Evolutionary conservation across 176 grass and related monocot genomes (phyloP).

Genomic region (Carex kokanica): DNA sequence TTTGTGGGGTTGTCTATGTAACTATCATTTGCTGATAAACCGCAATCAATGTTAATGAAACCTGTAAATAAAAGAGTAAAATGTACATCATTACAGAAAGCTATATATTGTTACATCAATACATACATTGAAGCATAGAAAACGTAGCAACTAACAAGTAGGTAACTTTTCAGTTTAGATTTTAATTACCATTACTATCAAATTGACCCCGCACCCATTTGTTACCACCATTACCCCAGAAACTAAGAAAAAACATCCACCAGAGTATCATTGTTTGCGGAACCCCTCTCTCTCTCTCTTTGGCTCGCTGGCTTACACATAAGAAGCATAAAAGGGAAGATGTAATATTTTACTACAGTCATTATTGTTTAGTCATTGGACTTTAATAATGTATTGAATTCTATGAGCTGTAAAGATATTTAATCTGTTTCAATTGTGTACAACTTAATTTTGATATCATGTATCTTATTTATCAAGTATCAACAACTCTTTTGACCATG

Average conservation of each 20-base stretch:
- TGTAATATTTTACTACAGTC: background rate
- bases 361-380: too few relatives aligned
- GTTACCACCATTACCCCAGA: background rate
- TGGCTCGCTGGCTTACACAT: background rate
- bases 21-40: conserved; percentile 28
- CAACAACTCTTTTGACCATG: too few relatives aligned
- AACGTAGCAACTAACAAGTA: background rate
- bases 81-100: background rate
- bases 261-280: background rate
- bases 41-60: conserved; percentile 65
- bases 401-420: too few relatives aligned
- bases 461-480: too few relatives aligned
- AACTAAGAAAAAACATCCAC: conserved; percentile 13
- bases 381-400: too few relatives aligned
- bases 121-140: background rate
- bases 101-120: background rate
- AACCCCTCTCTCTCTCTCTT: background rate
- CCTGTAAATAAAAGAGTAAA: conserved; percentile 21
- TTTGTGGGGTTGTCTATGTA: conserved; percentile 28
- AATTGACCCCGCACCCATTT: conserved; percentile 24
- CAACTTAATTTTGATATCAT: too few relatives aligned
- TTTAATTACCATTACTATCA: conserved; percentile 24
- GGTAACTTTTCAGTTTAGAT: background rate
- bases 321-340: background rate
- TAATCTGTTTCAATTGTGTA: too few relatives aligned